These are phyloP conservation scores for Talaromyces albobiverticillius DNA, from an alignment of 2,329 filamentous ascomycete species.

Conservation along the genomic window DNA sequence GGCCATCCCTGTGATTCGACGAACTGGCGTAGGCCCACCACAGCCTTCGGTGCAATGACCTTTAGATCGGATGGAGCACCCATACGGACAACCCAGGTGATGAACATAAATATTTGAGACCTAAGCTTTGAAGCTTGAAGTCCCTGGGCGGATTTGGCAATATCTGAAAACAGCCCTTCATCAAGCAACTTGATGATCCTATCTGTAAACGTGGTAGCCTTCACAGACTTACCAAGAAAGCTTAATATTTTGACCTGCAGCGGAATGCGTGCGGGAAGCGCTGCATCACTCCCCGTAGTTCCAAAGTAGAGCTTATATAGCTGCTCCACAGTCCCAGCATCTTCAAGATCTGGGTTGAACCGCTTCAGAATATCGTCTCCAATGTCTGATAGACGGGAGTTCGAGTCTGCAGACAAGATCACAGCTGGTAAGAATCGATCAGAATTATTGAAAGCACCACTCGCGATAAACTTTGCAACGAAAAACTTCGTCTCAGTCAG, in stretches of 20 bases:
- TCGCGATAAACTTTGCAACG: constrained; percentile 70
- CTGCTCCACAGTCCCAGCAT: constrained; percentile 58
- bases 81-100: constrained; percentile 80
- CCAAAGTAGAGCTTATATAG: constrained; percentile 73
- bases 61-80: constrained; percentile 61
- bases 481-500: constrained; percentile 68
- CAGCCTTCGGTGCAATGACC: constrained; percentile 64
- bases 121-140: constrained; percentile 77
- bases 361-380: constrained; percentile 88
- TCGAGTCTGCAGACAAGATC: constrained; percentile 77
- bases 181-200: constrained; percentile 68
- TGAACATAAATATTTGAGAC: constrained; percentile 77
- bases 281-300: constrained; percentile 44
- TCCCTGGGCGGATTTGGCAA: constrained; percentile 50
- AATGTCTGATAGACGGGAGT: constrained; percentile 76
- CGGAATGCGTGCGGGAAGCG: constrained; percentile 57
- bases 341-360: constrained; percentile 66
- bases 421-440: constrained; percentile 82
- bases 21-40: constrained; percentile 68
- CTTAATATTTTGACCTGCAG: constrained; percentile 74
- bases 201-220: constrained; percentile 66
- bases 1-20: constrained; percentile 85
- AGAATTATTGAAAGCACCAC: constrained; percentile 77
- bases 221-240: constrained; percentile 72
- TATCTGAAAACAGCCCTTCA: constrained; percentile 56